Evolutionary conservation across 495 filamentous ascomycete genomes (phyloP).

Genomic region (Neurospora sp.): DNA sequence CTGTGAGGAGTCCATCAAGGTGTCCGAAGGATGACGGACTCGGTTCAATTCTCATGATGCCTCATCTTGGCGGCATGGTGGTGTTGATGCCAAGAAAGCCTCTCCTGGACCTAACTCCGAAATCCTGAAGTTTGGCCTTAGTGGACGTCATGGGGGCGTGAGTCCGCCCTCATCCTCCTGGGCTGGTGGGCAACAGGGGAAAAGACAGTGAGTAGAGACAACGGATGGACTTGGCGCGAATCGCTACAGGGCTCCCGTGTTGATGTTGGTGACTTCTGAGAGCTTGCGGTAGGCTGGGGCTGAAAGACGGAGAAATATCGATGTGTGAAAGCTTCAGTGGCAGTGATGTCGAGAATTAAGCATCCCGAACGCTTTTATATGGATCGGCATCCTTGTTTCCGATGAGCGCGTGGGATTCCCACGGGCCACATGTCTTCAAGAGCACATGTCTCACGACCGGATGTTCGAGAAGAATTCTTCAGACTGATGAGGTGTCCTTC

Average conservation of each 20-base stretch:
- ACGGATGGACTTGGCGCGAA: background rate
- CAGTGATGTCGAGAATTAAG: background rate
- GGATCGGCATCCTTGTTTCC: background rate
- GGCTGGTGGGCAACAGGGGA: background rate
- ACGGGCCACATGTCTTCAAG: background rate
- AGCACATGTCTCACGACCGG: background rate
- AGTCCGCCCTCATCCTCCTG: background rate
- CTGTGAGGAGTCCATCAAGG: constrained; percentile 1
- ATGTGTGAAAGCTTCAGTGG: background rate
- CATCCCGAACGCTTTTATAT: background rate
- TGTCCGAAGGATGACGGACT: background rate
- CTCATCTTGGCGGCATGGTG: background rate
- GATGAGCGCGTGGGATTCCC: background rate
- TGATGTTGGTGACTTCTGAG: background rate
- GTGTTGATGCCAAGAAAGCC: background rate
- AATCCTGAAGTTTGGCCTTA: background rate
- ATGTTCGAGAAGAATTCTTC: background rate
- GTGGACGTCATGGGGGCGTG: background rate
- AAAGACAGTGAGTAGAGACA: background rate
- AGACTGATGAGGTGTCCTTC: background rate
- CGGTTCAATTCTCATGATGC: background rate
- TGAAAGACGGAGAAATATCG: background rate
- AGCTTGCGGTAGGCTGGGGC: background rate
- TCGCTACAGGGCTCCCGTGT: background rate
- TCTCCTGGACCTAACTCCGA: background rate